These are phyloP conservation scores for Boletellus sp. DNA, from an alignment of 768 basidiomycete genomes.

Conservation along the genomic window DNA sequence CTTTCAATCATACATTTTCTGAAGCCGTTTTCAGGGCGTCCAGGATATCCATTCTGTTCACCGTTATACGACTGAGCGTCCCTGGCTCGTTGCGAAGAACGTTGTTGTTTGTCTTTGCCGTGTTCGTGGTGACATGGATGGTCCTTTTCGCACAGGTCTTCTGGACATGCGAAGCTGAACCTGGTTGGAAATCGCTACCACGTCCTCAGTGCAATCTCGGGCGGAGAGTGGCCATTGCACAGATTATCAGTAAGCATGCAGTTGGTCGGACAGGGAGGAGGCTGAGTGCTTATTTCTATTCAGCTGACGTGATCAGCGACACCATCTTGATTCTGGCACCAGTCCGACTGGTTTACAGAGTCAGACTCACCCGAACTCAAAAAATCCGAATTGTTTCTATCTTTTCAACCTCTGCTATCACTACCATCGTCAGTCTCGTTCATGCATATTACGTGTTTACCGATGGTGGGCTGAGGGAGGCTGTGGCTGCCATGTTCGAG, in stretches of 20 bases:
- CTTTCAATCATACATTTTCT: neutral
- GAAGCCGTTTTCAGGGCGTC: neutral
- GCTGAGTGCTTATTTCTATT: neutral
- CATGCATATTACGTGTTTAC: constrained; percentile 3
- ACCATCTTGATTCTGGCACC: neutral
- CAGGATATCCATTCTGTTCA: constrained; percentile 3
- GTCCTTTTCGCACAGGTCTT: constrained; percentile 7
- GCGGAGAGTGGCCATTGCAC: neutral
- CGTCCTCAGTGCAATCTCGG: neutral
- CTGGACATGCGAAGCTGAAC: constrained; percentile 4
- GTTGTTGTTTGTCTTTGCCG: neutral
- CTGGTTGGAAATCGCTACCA: neutral
- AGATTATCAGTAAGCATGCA: neutral
- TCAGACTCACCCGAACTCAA: neutral
- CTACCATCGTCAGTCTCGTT: constrained; percentile 2
- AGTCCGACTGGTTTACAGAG: neutral
- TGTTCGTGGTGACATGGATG: neutral
- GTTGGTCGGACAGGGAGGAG: neutral
- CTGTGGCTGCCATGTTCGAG: constrained; percentile 1
- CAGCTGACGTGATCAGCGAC: constrained; percentile 4
- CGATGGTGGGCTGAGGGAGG: neutral
- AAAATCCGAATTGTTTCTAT: constrained; percentile 4
- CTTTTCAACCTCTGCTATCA: constrained; percentile 6
- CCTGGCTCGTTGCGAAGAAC: neutral
- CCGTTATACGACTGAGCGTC: neutral